These are phyloP conservation scores for Phytophthora podocarpi DNA, from an alignment of 352 stramenopile genomes.

Conservation along the genomic window DNA sequence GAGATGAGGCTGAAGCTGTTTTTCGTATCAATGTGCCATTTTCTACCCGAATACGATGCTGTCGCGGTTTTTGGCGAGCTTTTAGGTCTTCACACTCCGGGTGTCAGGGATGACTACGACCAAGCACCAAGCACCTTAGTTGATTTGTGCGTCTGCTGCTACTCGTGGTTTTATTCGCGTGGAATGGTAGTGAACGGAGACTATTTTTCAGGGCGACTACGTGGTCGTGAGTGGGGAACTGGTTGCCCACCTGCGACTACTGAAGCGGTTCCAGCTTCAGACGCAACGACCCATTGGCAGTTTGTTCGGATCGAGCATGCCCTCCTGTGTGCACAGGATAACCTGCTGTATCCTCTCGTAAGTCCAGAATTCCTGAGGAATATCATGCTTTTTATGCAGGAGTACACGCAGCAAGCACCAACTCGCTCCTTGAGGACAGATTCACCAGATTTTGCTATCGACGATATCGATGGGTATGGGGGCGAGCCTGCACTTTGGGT, in stretches of 20 bases:
- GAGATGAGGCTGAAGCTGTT: conserved; percentile 72
- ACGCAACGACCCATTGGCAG: conserved; percentile 57
- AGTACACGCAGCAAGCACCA: conserved; percentile 52
- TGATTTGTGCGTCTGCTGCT: conserved; percentile 56
- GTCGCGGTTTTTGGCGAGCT: conserved; percentile 74
- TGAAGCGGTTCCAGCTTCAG: conserved; percentile 18
- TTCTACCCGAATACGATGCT: conserved; percentile 52
- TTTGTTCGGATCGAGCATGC: conserved; percentile 60
- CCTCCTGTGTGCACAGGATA: conserved; percentile 69
- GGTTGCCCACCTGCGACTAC: background rate
- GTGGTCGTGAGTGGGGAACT: background rate
- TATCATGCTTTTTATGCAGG: conserved; percentile 53
- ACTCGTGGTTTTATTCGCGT: conserved; percentile 66
- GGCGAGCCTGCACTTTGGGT: conserved; percentile 37
- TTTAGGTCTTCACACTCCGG: conserved; percentile 48
- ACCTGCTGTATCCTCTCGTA: conserved; percentile 72
- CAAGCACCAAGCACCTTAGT: conserved; percentile 54
- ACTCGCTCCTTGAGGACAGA: conserved; percentile 13
- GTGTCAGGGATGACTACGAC: conserved; percentile 35
- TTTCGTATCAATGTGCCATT: conserved; percentile 65
- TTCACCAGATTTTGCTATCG: conserved; percentile 4
- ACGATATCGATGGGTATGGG: background rate
- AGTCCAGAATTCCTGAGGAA: conserved; percentile 64
- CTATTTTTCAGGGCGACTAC: conserved; percentile 15
- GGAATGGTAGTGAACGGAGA: conserved; percentile 64